phyloP scores from a whole-genome alignment of 1,284 basidiomycete species.

The Ceratobasidium sp. region DNA sequence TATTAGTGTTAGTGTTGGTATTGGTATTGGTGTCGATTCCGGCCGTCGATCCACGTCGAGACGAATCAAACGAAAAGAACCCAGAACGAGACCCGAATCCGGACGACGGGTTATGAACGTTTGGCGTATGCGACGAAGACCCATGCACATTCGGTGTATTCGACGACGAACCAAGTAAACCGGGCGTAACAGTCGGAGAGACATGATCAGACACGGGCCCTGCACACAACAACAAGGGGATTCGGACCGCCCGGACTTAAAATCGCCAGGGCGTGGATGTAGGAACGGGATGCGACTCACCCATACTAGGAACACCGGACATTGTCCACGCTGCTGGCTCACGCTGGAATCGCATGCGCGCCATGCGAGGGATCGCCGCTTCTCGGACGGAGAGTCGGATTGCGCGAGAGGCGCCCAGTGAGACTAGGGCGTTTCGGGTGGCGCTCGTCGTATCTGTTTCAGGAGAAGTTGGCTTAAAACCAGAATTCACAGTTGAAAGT shows the following conservation, averaged over 20 bases:
- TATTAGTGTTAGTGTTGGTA: neutral
- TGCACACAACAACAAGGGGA: neutral
- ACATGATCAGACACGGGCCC: constrained; percentile 12
- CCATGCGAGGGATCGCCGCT: constrained; percentile 38
- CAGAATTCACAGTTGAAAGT: neutral
- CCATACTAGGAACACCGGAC: constrained; percentile 36
- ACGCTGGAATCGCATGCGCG: constrained; percentile 32
- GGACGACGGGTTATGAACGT: too few relatives aligned
- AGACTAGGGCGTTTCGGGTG: constrained; percentile 17
- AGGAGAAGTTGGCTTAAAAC: neutral
- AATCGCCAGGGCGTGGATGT: neutral
- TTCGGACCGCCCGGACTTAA: neutral
- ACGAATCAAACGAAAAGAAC: neutral
- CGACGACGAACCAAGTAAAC: too few relatives aligned
- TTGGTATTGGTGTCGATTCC: neutral
- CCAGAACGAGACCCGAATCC: neutral
- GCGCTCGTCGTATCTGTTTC: neutral
- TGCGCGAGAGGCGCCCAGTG: constrained; percentile 26
- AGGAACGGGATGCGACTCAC: constrained; percentile 29
- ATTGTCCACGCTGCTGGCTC: constrained; percentile 23
- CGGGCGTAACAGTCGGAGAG: neutral
- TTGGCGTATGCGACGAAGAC: too few relatives aligned
- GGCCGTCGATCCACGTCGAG: constrained; percentile 12
- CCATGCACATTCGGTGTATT: too few relatives aligned
- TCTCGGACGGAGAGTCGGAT: constrained; percentile 36